A percentile compares a stretch with the other conserved stretches of the same genome.
Evolutionary conservation across 176 grass and related monocot species (phyloP).

Genomic region (Carex myosuroides): DNA sequence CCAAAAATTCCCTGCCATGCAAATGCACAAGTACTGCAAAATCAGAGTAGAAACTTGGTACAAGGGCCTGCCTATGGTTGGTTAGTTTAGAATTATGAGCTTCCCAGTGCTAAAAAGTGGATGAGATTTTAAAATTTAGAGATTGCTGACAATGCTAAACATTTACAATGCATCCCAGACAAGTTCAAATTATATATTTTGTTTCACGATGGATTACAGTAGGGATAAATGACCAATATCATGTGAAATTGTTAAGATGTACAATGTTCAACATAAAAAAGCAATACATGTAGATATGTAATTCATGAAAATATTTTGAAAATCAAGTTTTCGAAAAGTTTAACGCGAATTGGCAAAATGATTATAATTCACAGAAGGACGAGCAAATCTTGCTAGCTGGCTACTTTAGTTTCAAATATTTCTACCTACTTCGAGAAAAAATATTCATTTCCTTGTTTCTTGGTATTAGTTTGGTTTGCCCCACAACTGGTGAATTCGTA

Average conservation of each 20-base stretch:
- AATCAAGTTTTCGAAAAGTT: neutral
- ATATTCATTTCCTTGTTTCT: neutral
- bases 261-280: neutral
- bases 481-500: neutral
- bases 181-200: neutral
- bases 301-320: neutral
- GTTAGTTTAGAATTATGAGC: neutral
- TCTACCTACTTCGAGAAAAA: neutral
- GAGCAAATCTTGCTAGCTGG: neutral
- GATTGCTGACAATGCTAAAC: neutral
- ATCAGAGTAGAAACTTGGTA: neutral
- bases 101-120: neutral
- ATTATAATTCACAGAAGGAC: neutral
- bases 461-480: neutral
- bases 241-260: neutral
- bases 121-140: neutral
- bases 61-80: neutral
- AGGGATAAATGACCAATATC: neutral
- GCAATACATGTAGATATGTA: neutral
- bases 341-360: neutral
- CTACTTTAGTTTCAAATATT: neutral
- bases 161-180: neutral
- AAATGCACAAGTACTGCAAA: neutral
- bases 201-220: neutral
- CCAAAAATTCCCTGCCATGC: conserved; percentile 46